Evolutionary conservation across 1,284 basidiomycete species (phyloP), one percentile per base, ranked within the genome.

Genomic region (Ustilago lituana): DNA sequence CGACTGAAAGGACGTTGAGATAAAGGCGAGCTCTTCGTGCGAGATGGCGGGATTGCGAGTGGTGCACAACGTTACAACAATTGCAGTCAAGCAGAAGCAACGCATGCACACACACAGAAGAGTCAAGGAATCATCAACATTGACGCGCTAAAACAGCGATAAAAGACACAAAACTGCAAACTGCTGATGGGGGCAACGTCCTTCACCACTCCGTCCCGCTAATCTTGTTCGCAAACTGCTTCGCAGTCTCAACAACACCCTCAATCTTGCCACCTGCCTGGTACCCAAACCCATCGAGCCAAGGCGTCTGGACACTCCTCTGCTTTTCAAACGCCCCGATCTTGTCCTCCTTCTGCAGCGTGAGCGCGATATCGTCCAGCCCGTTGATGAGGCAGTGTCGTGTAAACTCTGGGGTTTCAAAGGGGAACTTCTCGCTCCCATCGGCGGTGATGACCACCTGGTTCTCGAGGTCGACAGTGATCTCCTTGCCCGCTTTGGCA

Each of bases 281-380:
- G 55, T 74, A 77, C 0, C 76, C 74, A 15, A 79, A 76, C 3
- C 76, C 76, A 39, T 74, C 76, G 14, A 79, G 58, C 79, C 79
- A 81, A 10, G 79, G 79, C 26, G 78, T 81, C 20, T 61, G 37
- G 11, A 19, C n/a, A 14, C 43, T 50, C n/a, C 79, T 56, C 44
- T 53, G 52, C 38, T 39, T 15, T 54, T 81, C 79, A 35, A 79
- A 81, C 5, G 23, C 52, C 1, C 50, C 33, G 24, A 81, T 81
- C 26, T 59, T 22, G 3, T 56, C 58, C 36, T 77, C 76, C 48
- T 80, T 71, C 37, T 74, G 69, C 41, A 81, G 55, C 10, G 78
- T 79, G n/a, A 80, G 67, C 22, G 65, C 74, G 38, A 81, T 79
- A 51, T 81, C 79, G 45, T 81, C 79, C 1, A 79, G 59, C 3